Base-by-base conservation (phyloP, 2,329 filamentous ascomycete genomes). In the Monosporascus sp. region DNA sequence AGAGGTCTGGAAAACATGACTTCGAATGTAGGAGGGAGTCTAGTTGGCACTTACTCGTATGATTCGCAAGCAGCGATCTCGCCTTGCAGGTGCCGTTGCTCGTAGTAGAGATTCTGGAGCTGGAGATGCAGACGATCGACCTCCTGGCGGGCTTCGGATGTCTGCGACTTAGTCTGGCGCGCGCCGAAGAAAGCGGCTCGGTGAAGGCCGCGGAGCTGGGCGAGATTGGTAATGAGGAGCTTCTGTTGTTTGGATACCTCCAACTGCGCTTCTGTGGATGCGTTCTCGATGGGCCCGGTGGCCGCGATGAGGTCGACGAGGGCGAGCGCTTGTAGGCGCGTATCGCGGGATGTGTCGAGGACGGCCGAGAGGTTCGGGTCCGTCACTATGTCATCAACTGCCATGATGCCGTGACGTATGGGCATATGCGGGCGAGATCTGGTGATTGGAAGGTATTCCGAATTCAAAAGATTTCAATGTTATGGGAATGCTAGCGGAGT, bases 31-130 rank as follows among this genome's bases (percentile, higher is more conserved):
- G 31, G 17, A 19, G 19, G 22, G 31, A 31, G 9, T 49, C 40
- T 44, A 44, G 26, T 24, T 52, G 45, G 24, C 14, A 81, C 89
- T 57, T 75, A 96, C 91, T 96, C 90, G 64, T 95, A 97, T 50
- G 86, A 88, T 68, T 96, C 90, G 70, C 94, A 97, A 8, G 90
- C 91, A 1, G 83, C 78, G 56, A 99, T 97, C 73, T 99, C 94
- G 48, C 90, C 90, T 59, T 89, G 85, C 52, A 99, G 76, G 71
- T 97, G 91, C 52, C 90, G 81, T 74, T 97, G 92, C 71, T 99
- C 93, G 67, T 99, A 99, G 70, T 94, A 95, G 7, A 99, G 76
- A 66, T 99, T 99, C 72, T 97, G 93, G 52, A 99, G 79, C 66
- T 96, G 90, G 38, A 99, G 79, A 68, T 97, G 92, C 56, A 99